Evolutionary conservation across 2,329 filamentous ascomycete genomes (phyloP).

Genomic region (Arachnomyces sp.): DNA sequence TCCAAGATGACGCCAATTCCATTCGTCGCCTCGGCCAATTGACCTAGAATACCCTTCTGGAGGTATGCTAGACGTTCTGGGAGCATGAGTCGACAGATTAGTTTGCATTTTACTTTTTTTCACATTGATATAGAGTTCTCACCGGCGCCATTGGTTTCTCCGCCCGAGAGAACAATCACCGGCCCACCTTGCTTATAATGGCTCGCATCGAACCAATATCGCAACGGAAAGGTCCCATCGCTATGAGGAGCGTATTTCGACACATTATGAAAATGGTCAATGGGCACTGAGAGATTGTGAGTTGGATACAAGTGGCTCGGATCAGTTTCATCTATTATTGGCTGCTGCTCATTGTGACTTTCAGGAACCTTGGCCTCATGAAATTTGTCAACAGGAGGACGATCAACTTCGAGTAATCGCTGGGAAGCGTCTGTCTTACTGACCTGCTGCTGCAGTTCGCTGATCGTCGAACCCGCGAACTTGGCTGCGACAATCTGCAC

Average conservation of each 20-base stretch:
- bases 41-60: conserved; percentile 67
- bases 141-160: conserved; percentile 54
- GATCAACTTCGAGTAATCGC: no score
- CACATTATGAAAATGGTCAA: conserved; percentile 82
- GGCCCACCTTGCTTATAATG: conserved; percentile 72
- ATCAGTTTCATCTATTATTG: conserved; percentile 7
- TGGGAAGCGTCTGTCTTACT: no score
- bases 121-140: neutral
- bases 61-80: conserved; percentile 60
- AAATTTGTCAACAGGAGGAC: no score
- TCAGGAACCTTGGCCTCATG: no score
- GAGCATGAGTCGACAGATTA: neutral
- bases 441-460: no score
- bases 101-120: conserved; percentile 5
- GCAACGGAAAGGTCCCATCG: conserved; percentile 58
- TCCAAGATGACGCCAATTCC: conserved; percentile 76
- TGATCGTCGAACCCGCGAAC: no score
- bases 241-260: conserved; percentile 69
- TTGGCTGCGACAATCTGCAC: no score
- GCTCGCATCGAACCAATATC: conserved; percentile 76
- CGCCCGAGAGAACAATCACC: conserved; percentile 67
- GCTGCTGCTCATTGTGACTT: no score
- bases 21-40: conserved; percentile 61
- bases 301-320: conserved; percentile 34
- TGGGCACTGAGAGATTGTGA: conserved; percentile 48